A percentile compares a stretch with the other conserved stretches of the same genome.
Conservation (phyloP, 495 filamentous ascomycete species). For the Neurospora hispaniola region DNA sequence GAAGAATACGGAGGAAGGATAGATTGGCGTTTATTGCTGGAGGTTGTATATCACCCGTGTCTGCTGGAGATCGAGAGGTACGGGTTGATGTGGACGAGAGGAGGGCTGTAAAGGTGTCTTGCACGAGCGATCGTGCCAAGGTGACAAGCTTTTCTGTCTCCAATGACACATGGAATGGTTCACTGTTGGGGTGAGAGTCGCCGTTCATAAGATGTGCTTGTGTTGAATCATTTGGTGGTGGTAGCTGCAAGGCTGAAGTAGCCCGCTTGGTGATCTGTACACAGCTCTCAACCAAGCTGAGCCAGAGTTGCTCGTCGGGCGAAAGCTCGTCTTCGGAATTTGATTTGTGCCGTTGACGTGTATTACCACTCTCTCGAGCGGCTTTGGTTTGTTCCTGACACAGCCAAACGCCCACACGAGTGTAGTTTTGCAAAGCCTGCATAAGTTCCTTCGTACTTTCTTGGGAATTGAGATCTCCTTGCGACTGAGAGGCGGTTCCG, state of each 20-base stretch:
- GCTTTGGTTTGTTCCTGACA: slow-evolving; percentile 82
- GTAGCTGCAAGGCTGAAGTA: slow-evolving; percentile 22
- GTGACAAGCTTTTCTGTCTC: slow-evolving; percentile 49
- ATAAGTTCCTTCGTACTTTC: slow-evolving; percentile 51
- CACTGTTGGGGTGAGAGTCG: slow-evolving; percentile 6
- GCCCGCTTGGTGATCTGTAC: slow-evolving; percentile 66
- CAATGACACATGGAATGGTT: slow-evolving; percentile 10
- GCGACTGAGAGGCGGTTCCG: slow-evolving; percentile 38
- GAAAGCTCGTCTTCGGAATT: slow-evolving; percentile 52
- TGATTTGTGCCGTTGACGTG: slow-evolving; percentile 33
- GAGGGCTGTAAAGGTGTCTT: slow-evolving; percentile 82
- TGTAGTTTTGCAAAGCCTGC: slow-evolving; percentile 74
- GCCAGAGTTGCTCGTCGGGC: slow-evolving; percentile 76
- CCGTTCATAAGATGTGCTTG: slow-evolving; percentile 17
- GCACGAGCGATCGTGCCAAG: slow-evolving; percentile 65
- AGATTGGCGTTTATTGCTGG: slow-evolving; percentile 39
- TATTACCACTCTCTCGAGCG: slow-evolving; percentile 15
- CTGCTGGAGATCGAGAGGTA: slow-evolving; percentile 7
- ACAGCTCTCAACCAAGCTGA: slow-evolving; percentile 76
- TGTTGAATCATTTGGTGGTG: background rate
- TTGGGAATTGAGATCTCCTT: slow-evolving; percentile 31
- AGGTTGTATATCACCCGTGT: background rate
- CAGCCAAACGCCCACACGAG: slow-evolving; percentile 86
- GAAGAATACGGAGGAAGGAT: slow-evolving; percentile 81
- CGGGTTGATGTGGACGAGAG: slow-evolving; percentile 54